Conservation (phyloP, 805 yeast genomes). For the Brettanomyces sp. region DNA sequence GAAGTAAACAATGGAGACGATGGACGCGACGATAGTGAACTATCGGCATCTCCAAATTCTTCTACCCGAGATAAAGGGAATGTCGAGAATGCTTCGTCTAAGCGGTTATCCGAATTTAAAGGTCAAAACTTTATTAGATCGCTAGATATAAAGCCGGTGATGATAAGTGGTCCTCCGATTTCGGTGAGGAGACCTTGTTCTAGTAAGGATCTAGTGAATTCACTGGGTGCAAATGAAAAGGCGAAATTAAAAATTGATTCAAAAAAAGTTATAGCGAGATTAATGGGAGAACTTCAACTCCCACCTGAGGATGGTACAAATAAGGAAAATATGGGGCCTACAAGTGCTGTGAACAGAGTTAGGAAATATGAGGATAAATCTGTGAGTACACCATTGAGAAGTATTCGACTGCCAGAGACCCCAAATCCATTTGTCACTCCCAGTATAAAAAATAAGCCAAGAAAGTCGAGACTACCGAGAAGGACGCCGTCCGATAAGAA, state of each 20-base stretch:
- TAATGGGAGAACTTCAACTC: conserved; percentile 1
- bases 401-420: conserved; percentile 6
- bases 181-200: neutral
- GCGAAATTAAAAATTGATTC: neutral
- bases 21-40: neutral
- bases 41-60: no score
- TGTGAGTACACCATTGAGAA: conserved; percentile 7
- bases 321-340: conserved; percentile 6
- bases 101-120: neutral
- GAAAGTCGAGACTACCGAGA: conserved; percentile 6
- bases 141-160: conserved; percentile 1
- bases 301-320: conserved; percentile 2
- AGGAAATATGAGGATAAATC: neutral
- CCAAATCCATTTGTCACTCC: conserved; percentile 26
- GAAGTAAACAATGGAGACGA: neutral
- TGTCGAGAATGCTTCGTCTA: neutral
- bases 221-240: neutral
- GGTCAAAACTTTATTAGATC: conserved; percentile 1
- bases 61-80: neutral
- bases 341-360: neutral
- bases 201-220: neutral
- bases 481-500: conserved; percentile 7
- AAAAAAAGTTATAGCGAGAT: neutral
- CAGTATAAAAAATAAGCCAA: conserved; percentile 8
- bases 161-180: conserved; percentile 1